Evolutionary conservation across 2,329 filamentous ascomycete species (phyloP), one percentile per base, ranked within the genome.

Genomic region (Aureobasidium subglaciale): DNA sequence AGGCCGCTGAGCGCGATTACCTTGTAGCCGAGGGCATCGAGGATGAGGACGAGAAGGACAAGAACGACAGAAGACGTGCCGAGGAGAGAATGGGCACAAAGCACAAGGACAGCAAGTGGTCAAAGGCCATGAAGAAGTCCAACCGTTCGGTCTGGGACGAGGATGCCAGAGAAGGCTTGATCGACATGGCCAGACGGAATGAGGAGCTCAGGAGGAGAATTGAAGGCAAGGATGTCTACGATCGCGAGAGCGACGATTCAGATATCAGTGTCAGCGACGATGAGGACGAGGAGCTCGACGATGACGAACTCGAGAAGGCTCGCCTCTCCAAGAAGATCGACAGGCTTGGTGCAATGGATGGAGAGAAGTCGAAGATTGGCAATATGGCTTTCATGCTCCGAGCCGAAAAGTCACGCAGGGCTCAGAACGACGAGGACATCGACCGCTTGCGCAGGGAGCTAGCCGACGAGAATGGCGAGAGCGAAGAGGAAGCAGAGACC

Each of bases 381-480:
- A 80, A 81, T 50, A 90, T 99, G 86, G 88, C 89, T 59, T 99
- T 99, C 68, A 97, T 99, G 93, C 84, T 86, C 64, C 90, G 86
- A 62, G 89, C 90, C 1, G 91, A 96, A 65, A 87, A 86, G 25
- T 78, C 84, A 34, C 83, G 84, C 64, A 90, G 86, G 69, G 82
- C 86, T 60, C 81, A 84, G 56, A 96, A 97, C 62, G 88, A 96
- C 63, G 86, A 88, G 56, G 81, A 89, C 8, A 64, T 74, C 30
- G 68, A 70, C 53, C 61, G 62, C 7, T 62, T 96, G 46, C 80
- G 85, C 46, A 82, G 83, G 56, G 87, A 92, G 45, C 75, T 96
- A 20, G 76, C 77, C 48, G 78, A 78, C 2, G 80, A 81, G 38
- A 84, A 85, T 25, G 85, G 83, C 5, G 69, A 62, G 77, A 73